Conservation (phyloP, 1,139 yeast species). For the Pneumocystis canis region DNA sequence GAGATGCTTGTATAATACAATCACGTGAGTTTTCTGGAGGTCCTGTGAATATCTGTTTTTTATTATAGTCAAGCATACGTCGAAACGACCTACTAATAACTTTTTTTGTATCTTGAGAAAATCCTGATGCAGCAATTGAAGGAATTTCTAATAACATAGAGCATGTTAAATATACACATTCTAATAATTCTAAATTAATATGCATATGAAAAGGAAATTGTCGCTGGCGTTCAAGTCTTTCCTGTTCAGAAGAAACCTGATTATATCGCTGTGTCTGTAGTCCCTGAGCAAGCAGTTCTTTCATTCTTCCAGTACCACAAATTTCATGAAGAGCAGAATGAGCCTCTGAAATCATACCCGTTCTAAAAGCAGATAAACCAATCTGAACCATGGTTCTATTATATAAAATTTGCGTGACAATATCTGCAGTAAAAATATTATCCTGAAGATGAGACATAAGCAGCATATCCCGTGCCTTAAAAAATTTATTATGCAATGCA, state of each 20-base stretch:
- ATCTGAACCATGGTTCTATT: slow-evolving; percentile 92
- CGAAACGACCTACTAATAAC: slow-evolving; percentile 73
- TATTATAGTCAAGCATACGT: slow-evolving; percentile 82
- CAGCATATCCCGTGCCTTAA: slow-evolving; percentile 75
- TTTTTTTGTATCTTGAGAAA: slow-evolving; percentile 36
- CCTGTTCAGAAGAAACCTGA: slow-evolving; percentile 37
- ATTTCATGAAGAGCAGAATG: slow-evolving; percentile 82
- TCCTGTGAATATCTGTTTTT: slow-evolving; percentile 88
- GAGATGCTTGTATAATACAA: slow-evolving; percentile 84
- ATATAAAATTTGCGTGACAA: slow-evolving; percentile 75
- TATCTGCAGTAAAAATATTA: slow-evolving; percentile 69
- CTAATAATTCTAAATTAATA: slow-evolving; percentile 86
- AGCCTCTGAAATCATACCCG: slow-evolving; percentile 72
- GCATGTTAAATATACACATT: slow-evolving; percentile 83
- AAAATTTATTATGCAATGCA: slow-evolving; percentile 74
- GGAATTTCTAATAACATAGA: slow-evolving; percentile 89
- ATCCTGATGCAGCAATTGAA: slow-evolving; percentile 49
- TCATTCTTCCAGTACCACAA: slow-evolving; percentile 71
- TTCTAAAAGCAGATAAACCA: slow-evolving; percentile 89
- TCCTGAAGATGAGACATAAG: slow-evolving; percentile 73
- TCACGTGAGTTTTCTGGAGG: slow-evolving; percentile 97
- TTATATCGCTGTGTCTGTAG: slow-evolving; percentile 43
- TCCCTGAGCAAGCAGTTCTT: slow-evolving; percentile 92
- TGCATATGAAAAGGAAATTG: slow-evolving; percentile 97
- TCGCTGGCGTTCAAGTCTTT: slow-evolving; percentile 49